Evolutionary conservation across 208 protist species (phyloP), one percentile per base, ranked within the genome.

Genomic region (Vickermania ingenoplastis): DNA sequence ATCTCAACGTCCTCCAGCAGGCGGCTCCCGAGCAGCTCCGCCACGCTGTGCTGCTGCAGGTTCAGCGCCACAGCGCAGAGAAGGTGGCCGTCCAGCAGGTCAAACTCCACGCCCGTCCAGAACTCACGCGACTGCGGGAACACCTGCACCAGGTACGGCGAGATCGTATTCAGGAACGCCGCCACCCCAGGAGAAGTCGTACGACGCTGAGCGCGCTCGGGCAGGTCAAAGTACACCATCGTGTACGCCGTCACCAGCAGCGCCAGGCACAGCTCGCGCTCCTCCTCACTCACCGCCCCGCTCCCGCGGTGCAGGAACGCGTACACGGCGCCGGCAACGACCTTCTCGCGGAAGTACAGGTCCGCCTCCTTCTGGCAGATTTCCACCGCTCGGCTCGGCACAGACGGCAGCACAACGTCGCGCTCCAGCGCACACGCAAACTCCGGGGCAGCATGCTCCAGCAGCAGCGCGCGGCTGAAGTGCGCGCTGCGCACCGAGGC

Each of bases 1-100:
- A 57, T 54, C 50, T 72, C 65, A 3, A 94, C 54, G 26, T 87
- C 83, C 4, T 53, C 68, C 0, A 67, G 52, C 50, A 74, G 67
- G 61, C 83, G 77, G 55, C 79, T 81, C 59, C 84, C 83, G 25
- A 91, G 61, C 31, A 94, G 73, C 11, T 81, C 65, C n/a, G 54
- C 51, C 14, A 69, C 52, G 0, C 81, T 31, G 25, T 63, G 75
- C 14, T 52, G 49, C 26, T 71, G 75, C 24, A 85, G 59, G 30
- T 78, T 71, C n/a, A 75, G 74, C 31, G 63, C 70, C 64, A 94
- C 51, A 23, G 73, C 69, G 41, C 55, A 60, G 53, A 91, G 54
- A 41, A 94, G 69, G 68, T 91, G 83, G 3, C 79, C 81, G 63
- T 94, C 87, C 61, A 73, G 80, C 30, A 91, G 31, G 59, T 94